Base-by-base conservation (phyloP, 1,284 basidiomycete species). In the Puccinia coronata region DNA sequence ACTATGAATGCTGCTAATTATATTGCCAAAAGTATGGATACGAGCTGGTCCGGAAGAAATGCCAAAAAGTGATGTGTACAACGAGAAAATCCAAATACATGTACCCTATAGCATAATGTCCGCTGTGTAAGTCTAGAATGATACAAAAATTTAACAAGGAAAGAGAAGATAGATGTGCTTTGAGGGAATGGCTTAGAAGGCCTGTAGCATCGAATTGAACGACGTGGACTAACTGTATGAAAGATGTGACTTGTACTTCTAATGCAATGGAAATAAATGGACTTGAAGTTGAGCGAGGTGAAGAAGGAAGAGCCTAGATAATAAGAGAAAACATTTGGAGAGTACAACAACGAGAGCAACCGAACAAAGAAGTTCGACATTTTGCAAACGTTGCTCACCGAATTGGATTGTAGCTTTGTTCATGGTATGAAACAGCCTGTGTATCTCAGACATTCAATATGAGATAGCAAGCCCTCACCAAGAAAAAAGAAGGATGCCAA, bases 401-500 rank as follows among this genome's bases (percentile, higher is more conserved):
- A 25, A 72, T 72, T 23, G 49, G 8, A 39, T 53, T 53, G 70
- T 28, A 23, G 20, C 4, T 1, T 72, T 72, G 70, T 34, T 72
- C 70, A 72, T 55, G 70, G 49, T 51, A 53, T 72, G 49, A 51
- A 72, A 34, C 12, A 12, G 41, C 41, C 47, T 28, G 25, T 47
- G 49, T 72, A 20, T 55, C 43, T 72, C 70, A 72, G 49, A 51
- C 47, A 72, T 55, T 72, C 51, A 72, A 51, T 67, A n/a, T 39
- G 31, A 55, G 70, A 34, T 55, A 39, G 70, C 43, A 18, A 53
- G 47, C 25, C 70, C 70, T 72, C 34, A 53, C 70, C 70, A 72
- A 72, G 70, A 72, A 72, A 72, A 20, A 72, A 72, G 49, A 72
- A 72, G 47, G 70, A 34, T 72, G 70, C 43, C 70, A 72, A 72